Conservation (phyloP, 768 basidiomycete genomes). For the Rhizopogon sp. region DNA sequence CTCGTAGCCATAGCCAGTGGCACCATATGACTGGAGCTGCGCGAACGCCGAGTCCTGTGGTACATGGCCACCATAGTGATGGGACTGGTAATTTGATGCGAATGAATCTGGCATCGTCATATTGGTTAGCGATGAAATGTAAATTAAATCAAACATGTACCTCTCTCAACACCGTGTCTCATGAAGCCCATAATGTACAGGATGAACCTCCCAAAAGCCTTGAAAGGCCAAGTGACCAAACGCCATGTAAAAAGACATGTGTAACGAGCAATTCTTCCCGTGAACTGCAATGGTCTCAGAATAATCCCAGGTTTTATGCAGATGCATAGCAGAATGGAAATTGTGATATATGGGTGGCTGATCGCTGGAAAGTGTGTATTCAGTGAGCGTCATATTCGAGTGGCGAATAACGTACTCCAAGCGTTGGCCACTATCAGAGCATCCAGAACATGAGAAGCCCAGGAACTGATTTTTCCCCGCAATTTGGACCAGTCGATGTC, state of each 20-base stretch:
- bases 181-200: constrained; percentile 2
- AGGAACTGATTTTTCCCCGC: neutral
- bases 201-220: neutral
- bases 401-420: neutral
- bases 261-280: neutral
- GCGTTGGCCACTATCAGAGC: neutral
- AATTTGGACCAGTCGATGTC: neutral
- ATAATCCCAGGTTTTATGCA: neutral
- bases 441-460: neutral
- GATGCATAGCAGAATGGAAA: neutral
- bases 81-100: constrained; percentile 6
- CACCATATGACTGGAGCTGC: constrained; percentile 6
- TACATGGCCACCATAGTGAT: constrained; percentile 4
- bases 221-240: neutral
- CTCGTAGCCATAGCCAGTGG: neutral
- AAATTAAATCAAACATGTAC: neutral
- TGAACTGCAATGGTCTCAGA: neutral
- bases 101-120: neutral
- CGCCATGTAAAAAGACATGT: neutral
- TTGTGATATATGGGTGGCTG: neutral
- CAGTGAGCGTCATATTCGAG: neutral
- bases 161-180: neutral
- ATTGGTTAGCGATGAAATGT: neutral
- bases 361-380: neutral
- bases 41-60: constrained; percentile 4